phyloP scores from a whole-genome alignment of 2,329 filamentous ascomycete genomes.

The Coleophoma crateriformis region DNA sequence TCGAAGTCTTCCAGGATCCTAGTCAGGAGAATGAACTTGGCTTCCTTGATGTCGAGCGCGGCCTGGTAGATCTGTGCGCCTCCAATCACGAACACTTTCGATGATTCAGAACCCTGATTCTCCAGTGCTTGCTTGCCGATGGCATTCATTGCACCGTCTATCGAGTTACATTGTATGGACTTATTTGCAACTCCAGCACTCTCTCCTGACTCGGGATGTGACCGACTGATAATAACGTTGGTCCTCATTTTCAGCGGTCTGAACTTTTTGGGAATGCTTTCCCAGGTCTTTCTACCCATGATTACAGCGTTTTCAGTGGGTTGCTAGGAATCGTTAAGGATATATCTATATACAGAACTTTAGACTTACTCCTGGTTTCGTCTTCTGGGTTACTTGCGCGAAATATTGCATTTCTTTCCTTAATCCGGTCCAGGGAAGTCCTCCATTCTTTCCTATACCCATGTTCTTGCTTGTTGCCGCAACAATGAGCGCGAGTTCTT shows the following conservation, averaged over 20 bases:
- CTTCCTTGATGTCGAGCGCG: constrained; percentile 54
- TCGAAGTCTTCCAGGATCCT: constrained; percentile 63
- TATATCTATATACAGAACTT: background rate
- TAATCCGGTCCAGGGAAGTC: constrained; percentile 83
- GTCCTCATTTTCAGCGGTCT: constrained; percentile 73
- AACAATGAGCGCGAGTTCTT: constrained; percentile 81
- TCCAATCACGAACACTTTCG: constrained; percentile 74
- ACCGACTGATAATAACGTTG: constrained; percentile 75
- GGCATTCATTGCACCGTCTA: constrained; percentile 49
- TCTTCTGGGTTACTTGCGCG: constrained; percentile 71
- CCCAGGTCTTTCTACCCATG: constrained; percentile 98
- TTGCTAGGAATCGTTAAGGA: background rate
- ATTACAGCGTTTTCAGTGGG: constrained; percentile 65
- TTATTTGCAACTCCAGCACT: constrained; percentile 26
- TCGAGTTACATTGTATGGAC: constrained; percentile 51
- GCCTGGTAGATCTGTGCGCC: constrained; percentile 79
- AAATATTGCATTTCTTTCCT: constrained; percentile 95
- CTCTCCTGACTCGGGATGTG: constrained; percentile 13
- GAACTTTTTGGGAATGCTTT: constrained; percentile 74
- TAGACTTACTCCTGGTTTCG: constrained; percentile 36
- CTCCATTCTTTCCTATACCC: constrained; percentile 78
- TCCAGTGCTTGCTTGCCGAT: background rate
- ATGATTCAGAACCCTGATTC: constrained; percentile 7
- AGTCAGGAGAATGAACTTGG: constrained; percentile 64
- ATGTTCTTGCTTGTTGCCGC: constrained; percentile 79